Evolutionary conservation across 2,329 filamentous ascomycete species (phyloP), one percentile per base, ranked within the genome.

Genomic region (Tolypocladium pustulatum): DNA sequence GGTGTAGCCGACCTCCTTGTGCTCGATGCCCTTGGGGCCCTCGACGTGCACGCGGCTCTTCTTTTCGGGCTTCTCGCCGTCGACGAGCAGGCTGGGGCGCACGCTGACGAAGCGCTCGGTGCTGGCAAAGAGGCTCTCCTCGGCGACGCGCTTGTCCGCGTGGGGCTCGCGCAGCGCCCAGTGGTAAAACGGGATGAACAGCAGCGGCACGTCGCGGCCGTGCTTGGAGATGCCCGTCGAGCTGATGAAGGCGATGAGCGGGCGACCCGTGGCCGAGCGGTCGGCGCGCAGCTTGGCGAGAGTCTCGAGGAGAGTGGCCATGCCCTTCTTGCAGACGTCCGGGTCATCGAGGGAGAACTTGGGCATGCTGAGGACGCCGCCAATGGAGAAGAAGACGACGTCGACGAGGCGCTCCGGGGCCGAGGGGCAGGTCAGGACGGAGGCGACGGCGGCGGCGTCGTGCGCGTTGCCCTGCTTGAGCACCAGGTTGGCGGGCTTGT

Each of bases 91-190:
- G 54, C 73, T 76, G 2, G 71, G 71, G 0, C 76, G 66, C 5
- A 77, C 67, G 20, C 76, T 55, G n/a, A 70, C 70, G 57, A 69
- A 76, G n/a, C 63, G 60, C 60, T 75, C 73, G 6, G 61, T 67
- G 53, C 66, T 66, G 2, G 40, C 65, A 0, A 43, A 55, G 7
- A 76, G 52, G 6, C 20, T 46, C 34, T 63, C 54, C 67, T 82
- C 79, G 76, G 80, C 79, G 30, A 65, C 69, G 55, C 65, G 67
- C 69, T 82, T 83, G 62, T 82, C 80, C 12, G 57, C 65, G 63
- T 80, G 79, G 13, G 79, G 75, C 34, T 69, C 69, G 41, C 64
- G 63, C 4, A 81, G 67, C 41, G 76, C 57, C 55, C 69, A 61
- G 10, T 72, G 66, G 63, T 81, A 82, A 12, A 82, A 60, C 0